Evolutionary conservation across 208 protist species (phyloP).

Genomic region (Leishmania braziliensis): DNA sequence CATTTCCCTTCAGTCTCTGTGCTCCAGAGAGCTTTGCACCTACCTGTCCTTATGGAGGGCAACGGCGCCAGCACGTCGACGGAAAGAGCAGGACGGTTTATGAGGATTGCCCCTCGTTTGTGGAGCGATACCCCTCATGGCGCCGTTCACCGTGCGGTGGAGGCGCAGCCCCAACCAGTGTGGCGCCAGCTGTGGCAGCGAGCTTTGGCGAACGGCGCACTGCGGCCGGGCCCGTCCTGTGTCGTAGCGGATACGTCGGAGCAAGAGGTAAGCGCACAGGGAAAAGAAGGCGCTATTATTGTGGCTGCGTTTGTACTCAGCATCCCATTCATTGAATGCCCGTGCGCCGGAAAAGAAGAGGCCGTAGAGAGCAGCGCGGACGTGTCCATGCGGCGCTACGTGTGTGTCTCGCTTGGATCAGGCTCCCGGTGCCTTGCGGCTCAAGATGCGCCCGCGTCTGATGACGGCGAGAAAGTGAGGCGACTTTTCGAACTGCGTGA

Average conservation of each 20-base stretch:
- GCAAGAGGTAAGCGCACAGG: not conserved
- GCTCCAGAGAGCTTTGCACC: not conserved
- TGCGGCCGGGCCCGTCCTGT: not conserved
- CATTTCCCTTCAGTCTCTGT: not conserved
- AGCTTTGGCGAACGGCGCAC: not conserved
- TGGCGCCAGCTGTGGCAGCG: slow-evolving; percentile 19
- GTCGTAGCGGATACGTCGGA: not conserved
- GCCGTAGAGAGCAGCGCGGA: not conserved
- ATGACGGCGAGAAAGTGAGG: slow-evolving; percentile 1
- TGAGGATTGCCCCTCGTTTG: slow-evolving; percentile 8
- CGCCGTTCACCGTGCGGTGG: slow-evolving; percentile 21
- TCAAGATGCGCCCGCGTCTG: slow-evolving; percentile 2
- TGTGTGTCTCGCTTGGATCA: slow-evolving; percentile 81
- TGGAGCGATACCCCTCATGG: slow-evolving; percentile 20
- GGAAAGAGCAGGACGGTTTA: not conserved
- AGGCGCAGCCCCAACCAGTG: slow-evolving; percentile 16
- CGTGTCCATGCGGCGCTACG: slow-evolving; percentile 30
- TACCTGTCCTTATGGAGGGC: not conserved
- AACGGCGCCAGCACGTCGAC: not conserved
- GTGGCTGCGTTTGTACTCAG: slow-evolving; percentile 61
- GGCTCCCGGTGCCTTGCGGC: slow-evolving; percentile 73
- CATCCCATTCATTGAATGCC: slow-evolving; percentile 12
- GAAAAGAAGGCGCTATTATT: slow-evolving; percentile 20
- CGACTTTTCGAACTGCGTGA: slow-evolving; percentile 50
- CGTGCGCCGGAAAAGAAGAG: not conserved